Conservation (phyloP, 2,329 filamentous ascomycete species). For the Colletotrichum sp. region DNA sequence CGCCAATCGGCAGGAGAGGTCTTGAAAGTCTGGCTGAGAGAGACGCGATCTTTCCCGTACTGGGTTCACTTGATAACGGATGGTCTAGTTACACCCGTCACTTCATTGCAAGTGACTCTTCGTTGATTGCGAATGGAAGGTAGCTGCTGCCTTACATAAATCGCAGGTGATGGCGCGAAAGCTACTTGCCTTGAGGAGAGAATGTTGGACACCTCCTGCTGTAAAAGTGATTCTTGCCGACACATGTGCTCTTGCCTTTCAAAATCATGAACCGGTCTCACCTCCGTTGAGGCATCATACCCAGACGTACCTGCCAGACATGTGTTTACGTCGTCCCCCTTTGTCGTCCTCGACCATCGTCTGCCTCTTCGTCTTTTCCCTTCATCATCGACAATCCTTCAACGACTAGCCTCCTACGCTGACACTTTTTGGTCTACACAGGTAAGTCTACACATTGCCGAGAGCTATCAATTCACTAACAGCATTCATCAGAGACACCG, state of each 20-base stretch:
- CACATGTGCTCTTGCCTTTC: background rate
- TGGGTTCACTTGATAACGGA: background rate
- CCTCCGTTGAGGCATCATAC: background rate
- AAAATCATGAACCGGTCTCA: background rate
- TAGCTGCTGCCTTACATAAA: background rate
- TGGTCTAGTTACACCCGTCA: background rate
- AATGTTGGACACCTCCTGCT: background rate
- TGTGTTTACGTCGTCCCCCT: background rate
- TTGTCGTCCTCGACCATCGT: background rate
- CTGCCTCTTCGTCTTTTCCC: background rate
- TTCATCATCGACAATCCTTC: background rate
- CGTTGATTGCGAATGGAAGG: background rate
- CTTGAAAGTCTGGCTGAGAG: background rate
- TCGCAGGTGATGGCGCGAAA: background rate
- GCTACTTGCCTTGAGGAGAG: background rate
- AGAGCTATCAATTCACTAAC: background rate
- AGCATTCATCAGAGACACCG: background rate
- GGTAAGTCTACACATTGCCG: background rate
- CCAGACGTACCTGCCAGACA: background rate
- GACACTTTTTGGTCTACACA: background rate
- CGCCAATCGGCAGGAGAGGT: background rate
- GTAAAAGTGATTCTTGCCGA: background rate
- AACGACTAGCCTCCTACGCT: background rate
- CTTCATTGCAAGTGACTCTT: background rate
- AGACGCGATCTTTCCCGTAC: background rate